Percentiles rank a stretch among this genome's conserved stretches.
These are phyloP conservation scores for Penicillium desertorum DNA, from an alignment of 495 filamentous ascomycete genomes.

Conservation along the genomic window DNA sequence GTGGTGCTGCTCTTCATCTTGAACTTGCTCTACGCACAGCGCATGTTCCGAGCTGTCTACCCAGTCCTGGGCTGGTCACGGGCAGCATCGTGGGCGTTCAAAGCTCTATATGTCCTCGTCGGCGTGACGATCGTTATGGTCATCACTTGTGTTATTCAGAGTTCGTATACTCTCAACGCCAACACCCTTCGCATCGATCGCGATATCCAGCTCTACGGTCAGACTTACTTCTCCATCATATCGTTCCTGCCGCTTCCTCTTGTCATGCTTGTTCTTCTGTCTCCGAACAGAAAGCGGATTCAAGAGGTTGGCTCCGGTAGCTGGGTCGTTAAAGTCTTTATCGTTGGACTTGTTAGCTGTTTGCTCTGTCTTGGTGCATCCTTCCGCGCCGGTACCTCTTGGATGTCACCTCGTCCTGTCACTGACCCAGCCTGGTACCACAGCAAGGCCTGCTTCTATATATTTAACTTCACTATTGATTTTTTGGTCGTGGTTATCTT, in stretches of 20 bases:
- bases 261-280: slow-evolving; percentile 50
- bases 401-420: slow-evolving; percentile 50
- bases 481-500: slow-evolving; percentile 64
- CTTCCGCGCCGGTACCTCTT: slow-evolving; percentile 62
- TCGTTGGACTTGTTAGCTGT: slow-evolving; percentile 54
- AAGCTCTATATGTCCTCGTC: slow-evolving; percentile 60
- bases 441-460: slow-evolving; percentile 70
- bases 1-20: slow-evolving; percentile 76
- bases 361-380: slow-evolving; percentile 69
- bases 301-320: slow-evolving; percentile 73
- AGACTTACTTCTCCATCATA: slow-evolving; percentile 66
- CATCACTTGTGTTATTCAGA: slow-evolving; percentile 64
- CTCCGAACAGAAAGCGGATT: slow-evolving; percentile 45
- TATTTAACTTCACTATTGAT: slow-evolving; percentile 76
- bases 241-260: slow-evolving; percentile 74
- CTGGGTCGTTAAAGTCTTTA: slow-evolving; percentile 61
- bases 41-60: slow-evolving; percentile 71
- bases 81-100: slow-evolving; percentile 49
- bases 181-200: slow-evolving; percentile 53
- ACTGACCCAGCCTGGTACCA: slow-evolving; percentile 65
- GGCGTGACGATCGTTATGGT: slow-evolving; percentile 63
- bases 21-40: slow-evolving; percentile 77
- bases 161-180: slow-evolving; percentile 61
- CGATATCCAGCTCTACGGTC: slow-evolving; percentile 64
- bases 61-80: slow-evolving; percentile 68